Conservation (phyloP, 148 eudicot genomes). For the Heliosperma pusillum region DNA sequence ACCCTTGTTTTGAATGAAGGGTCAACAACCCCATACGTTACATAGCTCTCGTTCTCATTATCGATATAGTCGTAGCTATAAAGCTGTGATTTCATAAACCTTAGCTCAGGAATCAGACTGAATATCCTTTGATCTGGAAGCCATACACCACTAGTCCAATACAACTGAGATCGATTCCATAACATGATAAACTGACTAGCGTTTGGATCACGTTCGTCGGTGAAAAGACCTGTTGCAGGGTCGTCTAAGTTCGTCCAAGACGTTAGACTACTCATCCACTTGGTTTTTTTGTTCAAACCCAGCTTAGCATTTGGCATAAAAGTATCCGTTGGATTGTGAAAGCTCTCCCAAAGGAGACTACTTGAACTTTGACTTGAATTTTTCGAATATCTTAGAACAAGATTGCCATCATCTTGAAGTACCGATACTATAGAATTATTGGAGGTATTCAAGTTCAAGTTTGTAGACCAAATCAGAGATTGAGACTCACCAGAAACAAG, state of each 20-base stretch:
- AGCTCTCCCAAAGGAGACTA: constrained; percentile 40
- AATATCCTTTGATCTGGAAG: constrained; percentile 37
- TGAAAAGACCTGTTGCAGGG: constrained; percentile 34
- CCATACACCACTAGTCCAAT: constrained; percentile 34
- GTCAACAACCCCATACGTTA: constrained; percentile 36
- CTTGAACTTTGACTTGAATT: constrained; percentile 24
- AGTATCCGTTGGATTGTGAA: constrained; percentile 37
- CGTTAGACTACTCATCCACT: constrained; percentile 21
- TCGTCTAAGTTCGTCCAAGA: constrained; percentile 48
- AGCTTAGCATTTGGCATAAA: constrained; percentile 38
- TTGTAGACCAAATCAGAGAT: constrained; percentile 41
- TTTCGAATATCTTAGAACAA: constrained; percentile 36
- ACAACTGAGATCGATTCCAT: constrained; percentile 35
- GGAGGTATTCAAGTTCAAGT: constrained; percentile 17
- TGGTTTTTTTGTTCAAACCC: constrained; percentile 28
- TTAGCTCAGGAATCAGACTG: constrained; percentile 46
- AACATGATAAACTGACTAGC: constrained; percentile 31
- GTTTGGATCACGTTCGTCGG: constrained; percentile 30
- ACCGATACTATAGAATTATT: constrained; percentile 24
- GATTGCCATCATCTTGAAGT: constrained; percentile 45
- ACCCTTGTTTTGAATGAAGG: constrained; percentile 41
- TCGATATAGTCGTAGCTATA: constrained; percentile 41
- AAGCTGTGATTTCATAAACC: constrained; percentile 21
- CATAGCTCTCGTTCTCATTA: constrained; percentile 50
- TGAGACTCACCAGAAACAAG: constrained; percentile 25